These are phyloP conservation scores for Gossypium herbaceum DNA, from an alignment of 345 rosid species.

Conservation along the genomic window DNA sequence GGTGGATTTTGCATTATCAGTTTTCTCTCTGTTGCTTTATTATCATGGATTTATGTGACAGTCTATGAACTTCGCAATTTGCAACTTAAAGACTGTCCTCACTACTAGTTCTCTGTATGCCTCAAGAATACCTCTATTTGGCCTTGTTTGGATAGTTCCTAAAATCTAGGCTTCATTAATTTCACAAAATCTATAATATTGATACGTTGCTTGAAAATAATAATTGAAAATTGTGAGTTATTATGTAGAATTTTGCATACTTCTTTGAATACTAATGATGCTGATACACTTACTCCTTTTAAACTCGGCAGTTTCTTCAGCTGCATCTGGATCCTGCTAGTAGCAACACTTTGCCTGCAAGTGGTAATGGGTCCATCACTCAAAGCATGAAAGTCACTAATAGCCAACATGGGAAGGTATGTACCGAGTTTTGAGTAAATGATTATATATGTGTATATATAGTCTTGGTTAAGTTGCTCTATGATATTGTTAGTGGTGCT, in stretches of 20 bases:
- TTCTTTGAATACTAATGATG: background rate
- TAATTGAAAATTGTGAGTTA: background rate
- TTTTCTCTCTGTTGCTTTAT: background rate
- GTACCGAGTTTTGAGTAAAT: background rate
- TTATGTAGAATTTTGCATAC: background rate
- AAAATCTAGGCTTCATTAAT: background rate
- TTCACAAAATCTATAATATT: background rate
- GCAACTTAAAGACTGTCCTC: background rate
- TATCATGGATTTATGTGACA: background rate
- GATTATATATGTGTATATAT: background rate
- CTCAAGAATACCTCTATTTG: background rate
- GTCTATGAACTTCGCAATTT: background rate
- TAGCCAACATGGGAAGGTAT: slow-evolving; percentile 98
- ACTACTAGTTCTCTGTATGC: background rate
- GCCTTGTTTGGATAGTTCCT: slow-evolving; percentile 5
- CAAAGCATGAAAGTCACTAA: slow-evolving; percentile 77
- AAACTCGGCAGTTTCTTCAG: slow-evolving; percentile 76
- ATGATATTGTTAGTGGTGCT: background rate
- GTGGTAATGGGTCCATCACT: slow-evolving; percentile 51
- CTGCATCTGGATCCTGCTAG: slow-evolving; percentile 93
- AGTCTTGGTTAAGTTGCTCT: background rate
- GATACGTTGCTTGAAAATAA: background rate
- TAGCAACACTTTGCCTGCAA: slow-evolving; percentile 60
- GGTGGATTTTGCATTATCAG: background rate
- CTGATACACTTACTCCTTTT: slow-evolving; percentile 18